These are phyloP conservation scores for Aristolochia contorta DNA, from an alignment of 164 flowering plant genomes.

Conservation along the genomic window DNA sequence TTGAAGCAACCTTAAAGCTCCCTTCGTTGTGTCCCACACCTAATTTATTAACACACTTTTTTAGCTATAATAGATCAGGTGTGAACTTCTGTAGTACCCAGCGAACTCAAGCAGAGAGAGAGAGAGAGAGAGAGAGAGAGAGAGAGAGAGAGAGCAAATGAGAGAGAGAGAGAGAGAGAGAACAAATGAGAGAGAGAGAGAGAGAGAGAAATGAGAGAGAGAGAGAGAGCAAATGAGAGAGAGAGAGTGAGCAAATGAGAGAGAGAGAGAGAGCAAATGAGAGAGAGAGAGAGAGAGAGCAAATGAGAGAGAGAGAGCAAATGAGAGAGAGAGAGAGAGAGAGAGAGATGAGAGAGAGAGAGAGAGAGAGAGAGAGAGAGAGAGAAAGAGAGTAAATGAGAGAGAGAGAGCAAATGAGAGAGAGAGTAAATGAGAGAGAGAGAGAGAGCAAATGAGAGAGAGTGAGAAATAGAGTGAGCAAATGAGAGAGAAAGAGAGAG, in stretches of 20 bases:
- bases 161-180: slow-evolving; percentile 2
- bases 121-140: slow-evolving; percentile 2
- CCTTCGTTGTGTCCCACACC: slow-evolving; percentile 62
- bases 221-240: slow-evolving; percentile 1
- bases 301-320: too few relatives aligned
- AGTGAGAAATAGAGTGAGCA: not conserved
- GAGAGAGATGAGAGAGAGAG: slow-evolving; percentile 1
- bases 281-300: slow-evolving; percentile 3
- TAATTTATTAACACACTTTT: slow-evolving; percentile 6
- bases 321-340: slow-evolving; percentile 4
- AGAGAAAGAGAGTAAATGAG: slow-evolving; percentile 1
- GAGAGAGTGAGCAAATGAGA: slow-evolving; percentile 6
- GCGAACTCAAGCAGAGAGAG: too few relatives aligned
- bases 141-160: slow-evolving; percentile 6
- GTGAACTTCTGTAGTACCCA: too few relatives aligned
- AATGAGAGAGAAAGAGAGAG: too few relatives aligned
- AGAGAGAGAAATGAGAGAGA: not conserved
- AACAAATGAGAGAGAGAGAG: slow-evolving; percentile 3
- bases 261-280: too few relatives aligned
- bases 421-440: slow-evolving; percentile 2
- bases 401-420: slow-evolving; percentile 1
- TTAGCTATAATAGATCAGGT: not conserved
- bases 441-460: slow-evolving; percentile 4
- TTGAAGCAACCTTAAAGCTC: slow-evolving; percentile 40
- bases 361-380: slow-evolving; percentile 1